Percentiles rank a stretch among this genome's conserved stretches.
Evolutionary conservation across 176 grass and related monocot species (phyloP).

Genomic region (Carex parvula): DNA sequence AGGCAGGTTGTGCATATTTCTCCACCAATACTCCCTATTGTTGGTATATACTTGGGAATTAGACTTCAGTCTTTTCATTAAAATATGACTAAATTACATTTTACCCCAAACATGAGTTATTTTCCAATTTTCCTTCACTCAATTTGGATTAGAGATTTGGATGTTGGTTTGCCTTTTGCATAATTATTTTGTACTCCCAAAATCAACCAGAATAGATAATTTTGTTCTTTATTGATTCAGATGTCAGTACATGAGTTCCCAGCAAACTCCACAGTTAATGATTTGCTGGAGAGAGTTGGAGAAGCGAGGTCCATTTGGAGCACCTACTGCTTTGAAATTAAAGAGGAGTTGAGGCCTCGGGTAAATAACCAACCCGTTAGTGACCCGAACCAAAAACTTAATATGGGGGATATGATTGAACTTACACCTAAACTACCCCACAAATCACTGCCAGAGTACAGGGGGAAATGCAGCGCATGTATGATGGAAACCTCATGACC

Average conservation of each 20-base stretch:
- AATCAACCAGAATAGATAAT: constrained; percentile 11
- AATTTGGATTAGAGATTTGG: background rate
- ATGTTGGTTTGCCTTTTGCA: background rate
- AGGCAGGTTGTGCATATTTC: background rate
- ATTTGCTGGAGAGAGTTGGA: constrained; percentile 65
- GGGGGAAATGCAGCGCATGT: constrained; percentile 98
- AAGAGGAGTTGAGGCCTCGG: constrained; percentile 69
- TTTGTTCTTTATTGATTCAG: constrained; percentile 40
- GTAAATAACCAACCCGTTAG: constrained; percentile 63
- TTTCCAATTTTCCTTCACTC: background rate
- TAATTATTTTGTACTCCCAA: background rate
- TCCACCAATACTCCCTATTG: background rate
- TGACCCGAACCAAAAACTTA: constrained; percentile 42
- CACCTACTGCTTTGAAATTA: constrained; percentile 61
- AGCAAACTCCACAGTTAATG: constrained; percentile 45
- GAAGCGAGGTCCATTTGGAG: constrained; percentile 51
- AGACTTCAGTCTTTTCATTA: background rate
- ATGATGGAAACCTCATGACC: constrained; percentile 56
- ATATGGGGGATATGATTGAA: constrained; percentile 89
- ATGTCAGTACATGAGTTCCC: constrained; percentile 92
- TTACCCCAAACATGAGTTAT: background rate
- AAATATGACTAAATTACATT: background rate
- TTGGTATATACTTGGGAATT: background rate
- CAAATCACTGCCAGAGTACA: constrained; percentile 69
- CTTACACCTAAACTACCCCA: constrained; percentile 56